Evolutionary conservation across 768 basidiomycete species (phyloP).

Genomic region (Russula ochroleuca): DNA sequence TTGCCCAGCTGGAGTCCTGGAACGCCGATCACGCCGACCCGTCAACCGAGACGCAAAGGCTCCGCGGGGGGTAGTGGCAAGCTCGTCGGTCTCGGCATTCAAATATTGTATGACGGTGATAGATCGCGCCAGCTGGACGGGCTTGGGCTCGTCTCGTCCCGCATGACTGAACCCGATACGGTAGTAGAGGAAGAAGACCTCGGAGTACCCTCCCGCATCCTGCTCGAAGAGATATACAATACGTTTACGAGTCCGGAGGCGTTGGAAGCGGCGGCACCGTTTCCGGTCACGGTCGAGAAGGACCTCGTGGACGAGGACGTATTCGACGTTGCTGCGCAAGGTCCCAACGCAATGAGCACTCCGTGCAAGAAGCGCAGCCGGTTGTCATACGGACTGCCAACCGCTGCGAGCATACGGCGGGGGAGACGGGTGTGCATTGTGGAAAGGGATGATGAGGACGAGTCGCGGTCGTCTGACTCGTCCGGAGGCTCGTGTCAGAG

Average conservation of each 20-base stretch:
- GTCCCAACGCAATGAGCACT: constrained; percentile 21
- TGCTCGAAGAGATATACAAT: constrained; percentile 28
- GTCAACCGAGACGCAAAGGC: constrained; percentile 17
- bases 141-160: constrained; percentile 22
- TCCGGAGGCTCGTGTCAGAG: constrained; percentile 18
- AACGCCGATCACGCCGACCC: constrained; percentile 22
- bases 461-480: constrained; percentile 21
- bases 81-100: constrained; percentile 26
- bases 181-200: constrained; percentile 17
- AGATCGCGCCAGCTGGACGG: constrained; percentile 24
- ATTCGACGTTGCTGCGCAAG: constrained; percentile 14
- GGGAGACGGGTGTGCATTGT: not conserved
- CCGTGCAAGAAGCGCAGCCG: constrained; percentile 18
- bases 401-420: constrained; percentile 19
- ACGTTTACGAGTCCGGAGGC: constrained; percentile 21
- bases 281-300: constrained; percentile 8
- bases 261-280: constrained; percentile 14
- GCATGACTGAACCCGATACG: constrained; percentile 18
- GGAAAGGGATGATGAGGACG: constrained; percentile 11
- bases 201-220: constrained; percentile 26
- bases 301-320: constrained; percentile 18
- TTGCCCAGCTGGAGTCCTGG: constrained; percentile 15
- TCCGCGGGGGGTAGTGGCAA: constrained; percentile 6
- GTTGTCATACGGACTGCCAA: constrained; percentile 19
- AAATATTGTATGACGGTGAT: constrained; percentile 18